Evolutionary conservation across 2,329 filamentous ascomycete species (phyloP), one percentile per base, ranked within the genome.

Genomic region (Aureobasidium melanogenum): DNA sequence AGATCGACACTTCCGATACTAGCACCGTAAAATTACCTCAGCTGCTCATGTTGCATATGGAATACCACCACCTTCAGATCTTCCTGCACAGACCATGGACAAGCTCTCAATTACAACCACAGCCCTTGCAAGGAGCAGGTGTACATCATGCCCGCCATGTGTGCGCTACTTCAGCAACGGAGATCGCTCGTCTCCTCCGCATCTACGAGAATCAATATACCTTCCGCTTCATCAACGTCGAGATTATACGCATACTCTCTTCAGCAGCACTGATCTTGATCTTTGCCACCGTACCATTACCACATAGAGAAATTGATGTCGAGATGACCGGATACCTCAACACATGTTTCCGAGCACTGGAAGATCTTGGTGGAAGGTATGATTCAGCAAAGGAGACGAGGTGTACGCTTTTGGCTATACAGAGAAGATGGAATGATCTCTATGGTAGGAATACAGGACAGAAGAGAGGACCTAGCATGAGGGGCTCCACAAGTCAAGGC

Each of bases 51-150:
- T 26, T 66, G 46, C 64, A 64, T 56, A 74, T 77, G 70, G 74
- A 77, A 70, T 77, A 77, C 56, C 70, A 77, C 62, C 74, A 77
- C 55, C 73, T 76, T 2, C 69, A 76, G 54, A 77, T 77, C 28
- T 75, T 76, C 64, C 71, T 75, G 60, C 75, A 77, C 47, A 69
- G 76, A 2, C 76, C 76, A 14, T 77, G 74, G 72, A 72, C 77
- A 19, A 76, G 76, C 3, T 72, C 75, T 61, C 72, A 67, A 50
- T 73, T 75, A 39, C 75, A 77, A 62, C 75, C 75, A 2, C 70
- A 68, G 36, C 75, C 74, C 4, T 71, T 72, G 15, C 74, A 75
- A 64, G 76, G 75, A n/a, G 73, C 71, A 1, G 76, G 76, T 10
- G 75, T 76, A 34, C 71, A 72, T 48, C 76, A 78, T 50, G 76